phyloP scores from a whole-genome alignment of 208 protist genomes.

The Crithidia expoeki region DNA sequence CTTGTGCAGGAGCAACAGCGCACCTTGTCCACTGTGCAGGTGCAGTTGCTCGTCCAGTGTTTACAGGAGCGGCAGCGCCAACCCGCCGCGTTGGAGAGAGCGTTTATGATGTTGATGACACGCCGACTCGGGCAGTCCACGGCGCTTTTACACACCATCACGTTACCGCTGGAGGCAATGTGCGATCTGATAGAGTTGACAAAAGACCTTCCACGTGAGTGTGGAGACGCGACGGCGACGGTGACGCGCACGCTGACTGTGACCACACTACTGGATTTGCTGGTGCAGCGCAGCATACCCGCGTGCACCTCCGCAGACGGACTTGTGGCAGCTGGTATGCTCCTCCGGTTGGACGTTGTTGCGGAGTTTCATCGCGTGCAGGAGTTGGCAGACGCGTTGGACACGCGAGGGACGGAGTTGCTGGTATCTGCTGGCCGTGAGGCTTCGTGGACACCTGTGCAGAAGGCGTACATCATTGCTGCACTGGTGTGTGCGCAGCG shows the following conservation, averaged over 20 bases:
- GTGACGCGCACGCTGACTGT: conserved; percentile 37
- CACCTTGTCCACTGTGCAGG: conserved; percentile 13
- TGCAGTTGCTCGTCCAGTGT: conserved; percentile 41
- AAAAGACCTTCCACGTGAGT: conserved; percentile 1
- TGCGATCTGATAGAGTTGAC: conserved; percentile 24
- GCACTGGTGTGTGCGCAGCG: conserved; percentile 69
- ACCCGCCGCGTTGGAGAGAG: conserved; percentile 44
- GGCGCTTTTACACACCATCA: conserved; percentile 11
- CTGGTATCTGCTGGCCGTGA: background rate
- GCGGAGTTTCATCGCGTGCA: conserved; percentile 11
- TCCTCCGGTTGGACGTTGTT: conserved; percentile 17
- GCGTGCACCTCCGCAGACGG: conserved; percentile 20
- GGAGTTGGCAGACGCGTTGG: conserved; percentile 17
- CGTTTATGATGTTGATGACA: conserved; percentile 65
- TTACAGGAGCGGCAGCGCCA: conserved; percentile 42
- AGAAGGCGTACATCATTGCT: conserved; percentile 76
- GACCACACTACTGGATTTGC: conserved; percentile 42
- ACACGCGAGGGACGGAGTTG: conserved; percentile 14
- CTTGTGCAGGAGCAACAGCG: conserved; percentile 35
- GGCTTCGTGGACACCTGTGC: conserved; percentile 29
- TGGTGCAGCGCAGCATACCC: conserved; percentile 31
- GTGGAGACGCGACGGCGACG: conserved; percentile 8
- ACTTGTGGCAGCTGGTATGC: conserved; percentile 17
- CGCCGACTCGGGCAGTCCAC: conserved; percentile 53
- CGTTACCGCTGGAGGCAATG: conserved; percentile 19